A percentile compares a stretch with the other conserved stretches of the same genome.
phyloP scores from a whole-genome alignment of 148 eudicot species.

The Chenopodium suecicum region DNA sequence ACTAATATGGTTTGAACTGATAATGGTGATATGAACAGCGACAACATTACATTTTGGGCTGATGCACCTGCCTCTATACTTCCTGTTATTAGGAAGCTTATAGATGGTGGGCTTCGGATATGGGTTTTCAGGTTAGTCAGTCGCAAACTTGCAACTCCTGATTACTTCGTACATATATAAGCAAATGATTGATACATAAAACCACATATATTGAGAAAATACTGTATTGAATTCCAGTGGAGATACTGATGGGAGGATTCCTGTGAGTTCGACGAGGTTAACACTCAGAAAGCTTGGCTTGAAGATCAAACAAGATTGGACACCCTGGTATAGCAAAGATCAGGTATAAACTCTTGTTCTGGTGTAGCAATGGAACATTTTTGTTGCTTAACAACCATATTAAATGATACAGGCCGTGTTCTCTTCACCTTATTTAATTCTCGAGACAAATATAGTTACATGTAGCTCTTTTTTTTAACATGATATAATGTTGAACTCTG shows the following conservation, averaged over 20 bases:
- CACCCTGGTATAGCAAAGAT: slow-evolving; percentile 31
- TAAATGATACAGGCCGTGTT: too few species aligned
- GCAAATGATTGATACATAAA: neutral
- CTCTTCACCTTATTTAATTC: too few species aligned
- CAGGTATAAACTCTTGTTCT: slow-evolving; percentile 24
- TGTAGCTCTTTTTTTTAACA: neutral
- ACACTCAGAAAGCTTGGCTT: slow-evolving; percentile 34
- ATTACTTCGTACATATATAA: neutral
- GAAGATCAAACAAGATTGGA: slow-evolving; percentile 33
- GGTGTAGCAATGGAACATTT: neutral
- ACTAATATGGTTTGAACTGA: neutral
- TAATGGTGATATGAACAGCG: slow-evolving; percentile 4
- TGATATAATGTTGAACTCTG: neutral
- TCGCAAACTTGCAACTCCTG: neutral
- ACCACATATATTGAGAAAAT: neutral
- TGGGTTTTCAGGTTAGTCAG: slow-evolving; percentile 35
- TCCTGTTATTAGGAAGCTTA: slow-evolving; percentile 31
- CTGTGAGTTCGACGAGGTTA: slow-evolving; percentile 36
- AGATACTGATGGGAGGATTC: slow-evolving; percentile 45
- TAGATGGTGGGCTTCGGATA: slow-evolving; percentile 31
- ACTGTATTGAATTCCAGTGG: slow-evolving; percentile 21
- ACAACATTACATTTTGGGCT: slow-evolving; percentile 30
- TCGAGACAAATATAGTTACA: neutral
- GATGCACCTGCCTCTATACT: slow-evolving; percentile 36
- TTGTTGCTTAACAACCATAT: too few species aligned